Evolutionary conservation across 2,329 filamentous ascomycete genomes (phyloP).

Genomic region (Botryotinia globosa): DNA sequence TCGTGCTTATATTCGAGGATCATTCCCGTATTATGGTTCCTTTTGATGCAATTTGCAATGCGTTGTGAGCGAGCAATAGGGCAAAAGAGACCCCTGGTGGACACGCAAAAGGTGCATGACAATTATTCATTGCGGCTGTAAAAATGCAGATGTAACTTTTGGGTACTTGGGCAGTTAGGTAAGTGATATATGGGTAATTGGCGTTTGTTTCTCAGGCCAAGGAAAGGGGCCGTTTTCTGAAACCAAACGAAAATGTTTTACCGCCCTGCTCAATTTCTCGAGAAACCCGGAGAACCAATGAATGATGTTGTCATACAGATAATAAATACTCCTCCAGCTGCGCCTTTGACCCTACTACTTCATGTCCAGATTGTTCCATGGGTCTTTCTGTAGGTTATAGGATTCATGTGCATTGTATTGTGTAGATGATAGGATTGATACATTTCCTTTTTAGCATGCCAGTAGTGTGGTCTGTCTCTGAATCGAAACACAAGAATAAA

Average conservation of each 20-base stretch:
- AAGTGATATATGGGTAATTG: slow-evolving; percentile 11
- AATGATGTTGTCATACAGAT: neutral
- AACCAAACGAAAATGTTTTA: slow-evolving; percentile 20
- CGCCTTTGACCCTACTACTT: neutral
- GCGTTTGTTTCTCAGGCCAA: slow-evolving; percentile 4
- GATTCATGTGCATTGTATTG: neutral
- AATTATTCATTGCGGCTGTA: neutral
- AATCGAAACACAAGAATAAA: slow-evolving; percentile 4
- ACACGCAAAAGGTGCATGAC: neutral
- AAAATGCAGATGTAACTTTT: neutral
- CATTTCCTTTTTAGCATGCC: neutral
- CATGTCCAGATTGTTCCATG: neutral
- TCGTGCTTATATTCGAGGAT: neutral
- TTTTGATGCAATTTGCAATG: neutral
- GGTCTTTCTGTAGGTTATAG: neutral
- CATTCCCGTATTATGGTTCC: neutral
- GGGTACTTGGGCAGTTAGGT: neutral
- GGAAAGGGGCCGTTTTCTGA: slow-evolving; percentile 11
- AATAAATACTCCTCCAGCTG: neutral
- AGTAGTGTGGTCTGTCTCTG: neutral
- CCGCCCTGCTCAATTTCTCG: neutral
- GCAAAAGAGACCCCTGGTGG: neutral
- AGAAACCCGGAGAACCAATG: slow-evolving; percentile 6
- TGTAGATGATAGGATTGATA: neutral
- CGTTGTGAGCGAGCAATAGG: neutral